Evolutionary conservation across 148 eudicot species (phyloP), one percentile per base, ranked within the genome.

Genomic region (Camellia japonica): DNA sequence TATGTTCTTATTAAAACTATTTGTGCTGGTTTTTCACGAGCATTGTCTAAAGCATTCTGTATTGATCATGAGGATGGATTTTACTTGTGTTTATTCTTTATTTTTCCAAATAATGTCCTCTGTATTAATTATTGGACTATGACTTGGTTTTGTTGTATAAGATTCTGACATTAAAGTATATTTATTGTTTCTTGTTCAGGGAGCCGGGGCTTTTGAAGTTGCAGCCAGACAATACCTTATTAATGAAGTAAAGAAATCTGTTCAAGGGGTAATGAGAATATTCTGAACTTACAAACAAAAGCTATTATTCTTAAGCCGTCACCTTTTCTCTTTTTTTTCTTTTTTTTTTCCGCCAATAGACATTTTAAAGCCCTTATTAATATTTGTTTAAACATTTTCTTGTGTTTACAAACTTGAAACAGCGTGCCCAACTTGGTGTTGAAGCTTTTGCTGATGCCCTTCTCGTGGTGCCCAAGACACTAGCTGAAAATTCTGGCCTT

Each of bases 151-250:
- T 49, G 52, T 7, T 49, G 52, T 5, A 49, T 49, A 4, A 49
- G 52, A 49, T 49, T 49, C 52, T 49, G 5, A 4, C 52, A 49
- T 49, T 49, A 49, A 2, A 49, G 52, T 7, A 15, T 70, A 51
- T 44, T 75, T 78, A 71, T 86, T 18, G 46, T 38, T 75, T 63
- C 43, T 79, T 56, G 59, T 75, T 47, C 84, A 95, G 99, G 99
- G 99, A 82, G 99, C 99, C 18, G 99, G 99, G 72, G 99, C 99
- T 65, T 95, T 95, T 86, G 99, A 96, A 87, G 91, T 96, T 83
- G 99, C 98, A 79, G 99, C 99, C 30, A 89, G 99, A 71, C 99
- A 90, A 82, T 74, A 93, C 86, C 86, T 95, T 11, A 82, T 95
- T 19, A 95, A 92, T 83, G 99, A 93, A 79, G 94, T 95, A 19